phyloP scores from a whole-genome alignment of 495 filamentous ascomycete genomes.

The Penicillium cosmopolitanum region DNA sequence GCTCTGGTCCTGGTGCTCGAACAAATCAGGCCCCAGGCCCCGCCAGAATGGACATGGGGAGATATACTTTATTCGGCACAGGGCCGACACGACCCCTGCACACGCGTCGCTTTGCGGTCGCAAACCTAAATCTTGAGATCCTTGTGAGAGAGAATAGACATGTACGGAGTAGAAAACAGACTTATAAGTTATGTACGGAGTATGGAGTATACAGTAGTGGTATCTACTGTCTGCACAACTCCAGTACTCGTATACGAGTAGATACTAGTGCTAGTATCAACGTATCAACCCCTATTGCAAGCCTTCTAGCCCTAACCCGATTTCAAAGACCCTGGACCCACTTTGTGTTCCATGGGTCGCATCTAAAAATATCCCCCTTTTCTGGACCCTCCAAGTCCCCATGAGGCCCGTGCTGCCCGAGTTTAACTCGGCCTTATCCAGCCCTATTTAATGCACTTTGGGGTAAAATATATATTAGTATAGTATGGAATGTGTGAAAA shows the following conservation, averaged over 20 bases:
- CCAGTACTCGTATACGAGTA: too few species aligned
- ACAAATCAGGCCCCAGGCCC: not conserved
- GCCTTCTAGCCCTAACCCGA: constrained; percentile 1
- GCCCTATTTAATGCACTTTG: not conserved
- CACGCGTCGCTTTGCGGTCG: not conserved
- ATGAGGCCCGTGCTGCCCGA: constrained; percentile 11
- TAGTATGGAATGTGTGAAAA: not conserved
- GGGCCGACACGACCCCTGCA: not conserved
- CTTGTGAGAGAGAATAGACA: too few species aligned
- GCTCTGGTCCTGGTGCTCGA: not conserved
- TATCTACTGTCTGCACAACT: too few species aligned
- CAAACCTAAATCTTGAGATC: not conserved
- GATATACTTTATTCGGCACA: not conserved
- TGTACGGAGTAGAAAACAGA: not conserved
- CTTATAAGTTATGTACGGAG: not conserved
- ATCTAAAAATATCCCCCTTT: constrained; percentile 22
- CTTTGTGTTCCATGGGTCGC: constrained; percentile 9
- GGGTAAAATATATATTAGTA: not conserved
- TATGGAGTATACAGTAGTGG: too few species aligned
- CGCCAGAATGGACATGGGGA: not conserved
- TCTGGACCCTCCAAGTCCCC: not conserved
- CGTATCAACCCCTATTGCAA: not conserved
- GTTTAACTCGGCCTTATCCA: constrained; percentile 4
- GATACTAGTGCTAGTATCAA: not conserved
- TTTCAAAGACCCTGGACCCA: constrained; percentile 23